A percentile compares a stretch with the other conserved stretches of the same genome.
Conservation (phyloP, 139 green algal genomes). For the Chlorella sp. region DNA sequence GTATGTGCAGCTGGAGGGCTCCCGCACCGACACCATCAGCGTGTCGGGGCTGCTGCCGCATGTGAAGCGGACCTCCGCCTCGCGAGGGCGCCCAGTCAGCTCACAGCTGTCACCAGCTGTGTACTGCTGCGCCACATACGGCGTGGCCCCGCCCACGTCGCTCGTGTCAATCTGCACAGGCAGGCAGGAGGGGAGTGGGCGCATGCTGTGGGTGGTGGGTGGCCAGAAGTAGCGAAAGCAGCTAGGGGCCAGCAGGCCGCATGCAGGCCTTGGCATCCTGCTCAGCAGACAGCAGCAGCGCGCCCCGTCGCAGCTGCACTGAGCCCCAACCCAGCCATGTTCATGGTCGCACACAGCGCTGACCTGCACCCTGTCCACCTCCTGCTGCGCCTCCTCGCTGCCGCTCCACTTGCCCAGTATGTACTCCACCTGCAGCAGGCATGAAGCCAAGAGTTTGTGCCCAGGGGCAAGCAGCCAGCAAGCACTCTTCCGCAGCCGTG, state of each 20-base stretch:
- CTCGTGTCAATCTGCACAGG: conserved; percentile 52
- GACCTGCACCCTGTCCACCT: conserved; percentile 27
- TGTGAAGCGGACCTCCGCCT: conserved; percentile 76
- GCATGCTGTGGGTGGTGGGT: not conserved
- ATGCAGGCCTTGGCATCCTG: too few species aligned
- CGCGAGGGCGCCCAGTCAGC: conserved; percentile 59
- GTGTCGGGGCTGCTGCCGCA: conserved; percentile 49
- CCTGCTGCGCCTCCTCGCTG: conserved; percentile 35
- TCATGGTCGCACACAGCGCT: not conserved
- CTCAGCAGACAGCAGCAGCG: too few species aligned
- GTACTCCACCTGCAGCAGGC: conserved; percentile 51
- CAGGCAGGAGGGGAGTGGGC: not conserved
- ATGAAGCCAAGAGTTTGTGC: too few species aligned
- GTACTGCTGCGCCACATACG: conserved; percentile 77
- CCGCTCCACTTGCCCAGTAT: conserved; percentile 60
- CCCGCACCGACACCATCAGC: conserved; percentile 66
- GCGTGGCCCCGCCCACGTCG: conserved; percentile 41
- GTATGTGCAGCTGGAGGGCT: conserved; percentile 87
- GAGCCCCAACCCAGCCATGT: conserved; percentile 75
- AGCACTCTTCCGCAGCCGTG: too few species aligned
- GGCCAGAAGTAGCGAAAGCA: not conserved
- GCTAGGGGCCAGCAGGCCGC: not conserved
- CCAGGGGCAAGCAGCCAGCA: too few species aligned
- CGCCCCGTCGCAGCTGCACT: too few species aligned
- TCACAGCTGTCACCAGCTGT: conserved; percentile 71